phyloP scores from a whole-genome alignment of 83 land plant genomes.

The Picea abies region DNA sequence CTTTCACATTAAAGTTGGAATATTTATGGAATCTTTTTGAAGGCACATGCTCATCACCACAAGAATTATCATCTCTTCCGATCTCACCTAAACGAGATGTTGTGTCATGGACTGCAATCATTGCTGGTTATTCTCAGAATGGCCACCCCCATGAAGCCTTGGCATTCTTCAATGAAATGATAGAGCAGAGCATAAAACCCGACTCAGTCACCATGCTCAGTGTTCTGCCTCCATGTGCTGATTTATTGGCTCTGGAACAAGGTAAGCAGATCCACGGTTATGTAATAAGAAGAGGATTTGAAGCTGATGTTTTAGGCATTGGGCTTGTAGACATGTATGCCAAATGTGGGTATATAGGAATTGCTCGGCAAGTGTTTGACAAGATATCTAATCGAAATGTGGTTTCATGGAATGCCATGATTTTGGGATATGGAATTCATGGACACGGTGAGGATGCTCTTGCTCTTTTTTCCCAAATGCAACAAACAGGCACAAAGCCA shows the following conservation, averaged over 20 bases:
- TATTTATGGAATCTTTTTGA: too few relatives aligned
- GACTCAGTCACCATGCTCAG: background rate
- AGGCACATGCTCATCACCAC: too few relatives aligned
- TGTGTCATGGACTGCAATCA: background rate
- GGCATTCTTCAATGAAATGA: background rate
- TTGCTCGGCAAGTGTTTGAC: background rate
- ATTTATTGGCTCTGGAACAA: background rate
- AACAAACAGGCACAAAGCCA: background rate
- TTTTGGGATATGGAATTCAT: background rate
- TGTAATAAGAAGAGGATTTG: background rate
- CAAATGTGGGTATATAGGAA: background rate
- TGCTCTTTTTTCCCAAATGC: background rate
- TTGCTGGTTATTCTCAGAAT: constrained; percentile 3
- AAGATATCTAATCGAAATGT: background rate
- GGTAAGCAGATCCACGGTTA: background rate
- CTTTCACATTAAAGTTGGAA: too few relatives aligned
- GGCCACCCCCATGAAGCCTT: background rate
- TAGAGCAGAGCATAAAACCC: background rate
- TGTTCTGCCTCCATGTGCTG: background rate
- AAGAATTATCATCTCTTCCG: too few relatives aligned
- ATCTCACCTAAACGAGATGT: background rate
- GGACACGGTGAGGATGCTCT: background rate
- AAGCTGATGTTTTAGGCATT: background rate
- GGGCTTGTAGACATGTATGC: constrained; percentile 7
- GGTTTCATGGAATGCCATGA: constrained; percentile 1